Conservation (phyloP, 2,329 filamentous ascomycete species). For the Fusarium sp. region DNA sequence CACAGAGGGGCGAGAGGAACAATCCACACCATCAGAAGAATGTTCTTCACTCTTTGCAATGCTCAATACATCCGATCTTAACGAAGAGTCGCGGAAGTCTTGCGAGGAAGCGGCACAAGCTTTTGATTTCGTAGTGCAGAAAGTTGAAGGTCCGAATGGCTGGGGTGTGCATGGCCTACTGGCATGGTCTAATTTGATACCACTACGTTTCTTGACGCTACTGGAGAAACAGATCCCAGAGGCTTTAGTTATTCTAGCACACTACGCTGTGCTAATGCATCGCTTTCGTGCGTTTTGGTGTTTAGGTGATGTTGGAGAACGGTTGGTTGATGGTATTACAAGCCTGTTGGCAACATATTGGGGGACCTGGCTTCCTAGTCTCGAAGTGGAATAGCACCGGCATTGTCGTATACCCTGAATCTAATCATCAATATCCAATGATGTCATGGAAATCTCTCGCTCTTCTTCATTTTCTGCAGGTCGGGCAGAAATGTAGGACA, state of each 20-base stretch:
- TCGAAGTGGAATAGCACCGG: not conserved
- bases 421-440: too few relatives aligned
- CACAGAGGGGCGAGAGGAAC: not conserved
- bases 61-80: slow-evolving; percentile 16
- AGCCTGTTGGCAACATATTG: slow-evolving; percentile 4
- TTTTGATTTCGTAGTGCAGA: not conserved
- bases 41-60: not conserved
- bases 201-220: slow-evolving; percentile 7
- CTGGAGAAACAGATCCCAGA: slow-evolving; percentile 27
- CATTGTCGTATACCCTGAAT: too few relatives aligned
- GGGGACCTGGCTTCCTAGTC: slow-evolving; percentile 8
- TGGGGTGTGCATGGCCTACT: slow-evolving; percentile 16
- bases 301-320: slow-evolving; percentile 8
- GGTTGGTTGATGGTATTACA: slow-evolving; percentile 9
- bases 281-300: slow-evolving; percentile 18
- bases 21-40: not conserved
- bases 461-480: too few relatives aligned
- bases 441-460: too few relatives aligned
- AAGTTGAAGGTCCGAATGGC: not conserved
- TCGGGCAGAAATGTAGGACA: too few relatives aligned
- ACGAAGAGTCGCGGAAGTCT: not conserved
- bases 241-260: slow-evolving; percentile 26
- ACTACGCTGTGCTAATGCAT: slow-evolving; percentile 16
- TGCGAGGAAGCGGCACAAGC: slow-evolving; percentile 4
- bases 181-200: slow-evolving; percentile 10